A percentile compares a stretch with the other conserved stretches of the same genome.
Conservation (phyloP, 148 eudicot genomes). For the Pharnaceum exiguum region DNA sequence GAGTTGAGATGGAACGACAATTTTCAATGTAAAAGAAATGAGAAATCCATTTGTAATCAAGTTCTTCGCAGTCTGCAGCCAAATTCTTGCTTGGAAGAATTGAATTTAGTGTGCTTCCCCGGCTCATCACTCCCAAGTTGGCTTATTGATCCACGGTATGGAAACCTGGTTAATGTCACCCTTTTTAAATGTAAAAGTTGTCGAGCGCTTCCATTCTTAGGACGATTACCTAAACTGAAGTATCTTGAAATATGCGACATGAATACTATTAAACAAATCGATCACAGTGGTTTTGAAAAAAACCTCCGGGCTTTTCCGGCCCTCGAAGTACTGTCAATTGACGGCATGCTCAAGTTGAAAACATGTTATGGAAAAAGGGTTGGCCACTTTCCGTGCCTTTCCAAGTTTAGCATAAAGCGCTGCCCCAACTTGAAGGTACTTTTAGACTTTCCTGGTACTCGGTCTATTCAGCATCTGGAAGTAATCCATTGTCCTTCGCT, state of each 20-base stretch:
- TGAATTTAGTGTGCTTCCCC: conserved; percentile 2
- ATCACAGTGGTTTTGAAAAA: background rate
- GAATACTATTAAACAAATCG: background rate
- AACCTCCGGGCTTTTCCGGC: background rate
- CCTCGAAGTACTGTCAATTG: background rate
- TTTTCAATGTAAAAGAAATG: background rate
- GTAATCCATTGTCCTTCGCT: conserved; percentile 3
- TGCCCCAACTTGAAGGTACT: background rate
- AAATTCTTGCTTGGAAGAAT: background rate
- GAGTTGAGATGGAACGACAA: conserved; percentile 8
- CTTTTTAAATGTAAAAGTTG: background rate
- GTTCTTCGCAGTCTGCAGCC: background rate
- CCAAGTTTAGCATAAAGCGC: background rate
- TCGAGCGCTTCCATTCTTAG: background rate
- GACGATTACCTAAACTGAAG: conserved; percentile 3
- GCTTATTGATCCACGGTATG: background rate
- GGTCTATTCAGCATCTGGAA: background rate
- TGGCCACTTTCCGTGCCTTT: background rate
- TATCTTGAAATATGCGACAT: background rate
- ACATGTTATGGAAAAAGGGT: background rate
- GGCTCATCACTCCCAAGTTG: background rate
- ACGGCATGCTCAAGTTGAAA: conserved; percentile 1
- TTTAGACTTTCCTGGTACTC: background rate
- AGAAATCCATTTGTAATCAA: background rate
- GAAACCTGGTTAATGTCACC: background rate